phyloP scores from a whole-genome alignment of 177 flowering plant species.

The Vitis hybrid region DNA sequence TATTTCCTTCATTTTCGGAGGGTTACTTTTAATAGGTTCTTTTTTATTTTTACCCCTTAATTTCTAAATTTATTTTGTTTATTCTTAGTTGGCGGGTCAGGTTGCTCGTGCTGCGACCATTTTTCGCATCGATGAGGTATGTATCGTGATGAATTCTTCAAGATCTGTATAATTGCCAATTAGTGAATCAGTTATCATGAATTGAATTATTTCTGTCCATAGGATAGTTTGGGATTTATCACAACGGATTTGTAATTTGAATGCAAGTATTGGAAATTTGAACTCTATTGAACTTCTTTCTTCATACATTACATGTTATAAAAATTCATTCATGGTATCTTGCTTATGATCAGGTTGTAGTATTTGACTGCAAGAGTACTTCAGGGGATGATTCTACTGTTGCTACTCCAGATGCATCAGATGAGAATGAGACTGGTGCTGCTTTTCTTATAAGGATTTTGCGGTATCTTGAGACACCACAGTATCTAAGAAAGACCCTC shows the following conservation, averaged over 20 bases:
- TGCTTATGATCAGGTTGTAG: slow-evolving; percentile 54
- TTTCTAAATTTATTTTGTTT: background rate
- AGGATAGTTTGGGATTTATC: background rate
- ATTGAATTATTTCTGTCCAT: background rate
- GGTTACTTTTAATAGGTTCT: background rate
- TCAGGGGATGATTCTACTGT: slow-evolving; percentile 32
- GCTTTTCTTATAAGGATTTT: slow-evolving; percentile 78
- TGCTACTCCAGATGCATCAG: slow-evolving; percentile 27
- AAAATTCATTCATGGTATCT: background rate
- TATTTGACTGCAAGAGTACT: slow-evolving; percentile 66
- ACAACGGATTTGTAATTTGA: background rate
- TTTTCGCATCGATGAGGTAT: slow-evolving; percentile 89
- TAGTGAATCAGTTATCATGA: background rate
- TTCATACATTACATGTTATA: background rate
- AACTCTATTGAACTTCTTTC: background rate
- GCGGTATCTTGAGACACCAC: slow-evolving; percentile 94
- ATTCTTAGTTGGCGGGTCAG: slow-evolving; percentile 87
- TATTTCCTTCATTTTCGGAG: too few relatives aligned
- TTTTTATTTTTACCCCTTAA: background rate
- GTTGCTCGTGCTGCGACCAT: slow-evolving; percentile 97
- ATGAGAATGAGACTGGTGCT: slow-evolving; percentile 68
- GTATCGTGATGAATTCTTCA: background rate
- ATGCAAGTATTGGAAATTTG: background rate
- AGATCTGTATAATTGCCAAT: too few relatives aligned
- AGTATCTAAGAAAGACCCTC: slow-evolving; percentile 76